phyloP scores from a whole-genome alignment of 805 yeast species.

The Scheffersomyces lignosus region DNA sequence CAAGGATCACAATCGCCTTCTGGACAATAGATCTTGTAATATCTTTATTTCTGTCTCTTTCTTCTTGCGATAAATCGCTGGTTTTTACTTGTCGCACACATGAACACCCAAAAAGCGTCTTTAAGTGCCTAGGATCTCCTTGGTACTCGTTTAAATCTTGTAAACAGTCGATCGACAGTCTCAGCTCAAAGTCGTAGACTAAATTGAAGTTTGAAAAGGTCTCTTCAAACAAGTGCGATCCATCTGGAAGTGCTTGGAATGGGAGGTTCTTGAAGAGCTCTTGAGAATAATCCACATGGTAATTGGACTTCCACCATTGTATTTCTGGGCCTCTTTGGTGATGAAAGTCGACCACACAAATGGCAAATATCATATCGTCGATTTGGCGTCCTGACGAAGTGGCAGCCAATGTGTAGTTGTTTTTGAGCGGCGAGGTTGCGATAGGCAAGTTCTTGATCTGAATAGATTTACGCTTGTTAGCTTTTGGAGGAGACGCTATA shows the following conservation, averaged over 20 bases:
- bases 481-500: not conserved
- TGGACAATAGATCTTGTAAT: slow-evolving; percentile 87
- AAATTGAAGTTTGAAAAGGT: slow-evolving; percentile 89
- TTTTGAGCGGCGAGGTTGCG: slow-evolving; percentile 20
- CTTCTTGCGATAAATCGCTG: slow-evolving; percentile 50
- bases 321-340: slow-evolving; percentile 92
- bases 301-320: slow-evolving; percentile 75
- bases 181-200: slow-evolving; percentile 58
- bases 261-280: slow-evolving; percentile 83
- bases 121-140: slow-evolving; percentile 42
- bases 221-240: slow-evolving; percentile 90
- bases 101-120: slow-evolving; percentile 89
- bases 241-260: slow-evolving; percentile 95
- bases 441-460: slow-evolving; percentile 41
- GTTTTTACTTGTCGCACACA: slow-evolving; percentile 84
- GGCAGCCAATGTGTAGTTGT: slow-evolving; percentile 31
- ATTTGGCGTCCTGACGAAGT: not conserved
- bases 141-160: slow-evolving; percentile 31
- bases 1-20: slow-evolving; percentile 85
- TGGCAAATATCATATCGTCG: slow-evolving; percentile 64
- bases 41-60: slow-evolving; percentile 52
- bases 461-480: slow-evolving; percentile 19
- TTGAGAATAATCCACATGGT: slow-evolving; percentile 28
- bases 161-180: slow-evolving; percentile 46
- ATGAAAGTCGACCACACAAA: slow-evolving; percentile 90